A percentile compares a stretch with the other conserved stretches of the same genome.
Conservation (phyloP, 176 grass and related monocot genomes). For the Aegilops speltoides region DNA sequence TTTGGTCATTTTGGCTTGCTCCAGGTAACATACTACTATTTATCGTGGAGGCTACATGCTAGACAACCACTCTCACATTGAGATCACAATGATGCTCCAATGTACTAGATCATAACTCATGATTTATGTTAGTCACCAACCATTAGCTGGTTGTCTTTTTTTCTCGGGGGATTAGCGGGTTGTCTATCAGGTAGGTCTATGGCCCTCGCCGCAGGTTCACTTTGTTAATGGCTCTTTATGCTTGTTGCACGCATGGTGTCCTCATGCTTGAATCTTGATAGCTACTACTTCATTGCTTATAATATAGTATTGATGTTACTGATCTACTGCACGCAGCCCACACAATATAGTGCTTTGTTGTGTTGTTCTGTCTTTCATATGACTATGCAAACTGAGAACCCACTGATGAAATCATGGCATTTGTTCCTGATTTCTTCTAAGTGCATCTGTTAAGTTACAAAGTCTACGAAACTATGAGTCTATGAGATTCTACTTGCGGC, state of each 20-base stretch:
- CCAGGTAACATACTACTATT: not conserved
- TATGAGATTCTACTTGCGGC: not conserved
- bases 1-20: not conserved
- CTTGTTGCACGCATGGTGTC: slow-evolving; percentile 92
- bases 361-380: not conserved
- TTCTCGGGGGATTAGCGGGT: not conserved
- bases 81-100: not conserved
- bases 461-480: not conserved
- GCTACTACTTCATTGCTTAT: not conserved
- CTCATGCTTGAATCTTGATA: slow-evolving; percentile 80
- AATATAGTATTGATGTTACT: not conserved
- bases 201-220: too few species aligned
- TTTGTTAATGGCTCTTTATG: slow-evolving; percentile 58
- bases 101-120: not conserved
- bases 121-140: not conserved
- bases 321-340: not conserved
- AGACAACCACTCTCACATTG: not conserved
- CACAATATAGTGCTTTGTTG: not conserved
- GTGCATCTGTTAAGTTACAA: not conserved
- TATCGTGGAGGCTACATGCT: not conserved
- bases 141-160: not conserved
- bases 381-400: not conserved
- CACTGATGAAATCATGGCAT: too few species aligned
- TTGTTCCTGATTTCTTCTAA: not conserved
- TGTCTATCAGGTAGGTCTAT: too few species aligned